phyloP scores from a whole-genome alignment of 2,329 filamentous ascomycete genomes.

The Pseudogymnoascus sp. region DNA sequence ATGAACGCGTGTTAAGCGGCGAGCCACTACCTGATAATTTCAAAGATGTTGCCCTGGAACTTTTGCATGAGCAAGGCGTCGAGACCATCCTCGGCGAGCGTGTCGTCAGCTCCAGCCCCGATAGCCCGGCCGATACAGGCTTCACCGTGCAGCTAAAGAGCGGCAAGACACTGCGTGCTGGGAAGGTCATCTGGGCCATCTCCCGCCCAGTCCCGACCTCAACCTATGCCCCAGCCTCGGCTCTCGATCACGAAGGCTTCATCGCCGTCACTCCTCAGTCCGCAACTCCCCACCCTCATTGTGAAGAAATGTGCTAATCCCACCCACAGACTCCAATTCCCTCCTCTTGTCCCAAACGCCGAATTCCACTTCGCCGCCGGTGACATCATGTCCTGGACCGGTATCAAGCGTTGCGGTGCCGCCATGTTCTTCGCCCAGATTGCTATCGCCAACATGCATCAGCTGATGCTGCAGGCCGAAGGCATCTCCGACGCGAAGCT shows the following conservation, averaged over 20 bases:
- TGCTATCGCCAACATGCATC: conserved; percentile 60
- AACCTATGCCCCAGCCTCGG: conserved; percentile 50
- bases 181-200: conserved; percentile 63
- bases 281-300: conserved; percentile 20
- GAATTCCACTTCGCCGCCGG: conserved; percentile 60
- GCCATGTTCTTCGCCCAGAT: conserved; percentile 68
- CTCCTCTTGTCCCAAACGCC: conserved; percentile 46
- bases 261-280: conserved; percentile 55
- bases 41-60: conserved; percentile 52
- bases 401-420: conserved; percentile 71
- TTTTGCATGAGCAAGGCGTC: conserved; percentile 57
- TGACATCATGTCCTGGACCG: conserved; percentile 64
- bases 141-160: conserved; percentile 46
- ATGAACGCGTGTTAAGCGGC: conserved; percentile 61
- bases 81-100: conserved; percentile 57
- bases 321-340: conserved; percentile 46
- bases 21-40: conserved; percentile 65
- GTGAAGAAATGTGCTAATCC: conserved; percentile 10
- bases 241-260: conserved; percentile 57
- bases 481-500: conserved; percentile 39
- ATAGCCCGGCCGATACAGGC: conserved; percentile 37
- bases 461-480: conserved; percentile 45
- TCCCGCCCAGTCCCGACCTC: conserved; percentile 57
- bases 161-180: conserved; percentile 51
- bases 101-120: conserved; percentile 41